phyloP scores from a whole-genome alignment of 1,139 yeast species.

The Zygosaccharomyces sapae region DNA sequence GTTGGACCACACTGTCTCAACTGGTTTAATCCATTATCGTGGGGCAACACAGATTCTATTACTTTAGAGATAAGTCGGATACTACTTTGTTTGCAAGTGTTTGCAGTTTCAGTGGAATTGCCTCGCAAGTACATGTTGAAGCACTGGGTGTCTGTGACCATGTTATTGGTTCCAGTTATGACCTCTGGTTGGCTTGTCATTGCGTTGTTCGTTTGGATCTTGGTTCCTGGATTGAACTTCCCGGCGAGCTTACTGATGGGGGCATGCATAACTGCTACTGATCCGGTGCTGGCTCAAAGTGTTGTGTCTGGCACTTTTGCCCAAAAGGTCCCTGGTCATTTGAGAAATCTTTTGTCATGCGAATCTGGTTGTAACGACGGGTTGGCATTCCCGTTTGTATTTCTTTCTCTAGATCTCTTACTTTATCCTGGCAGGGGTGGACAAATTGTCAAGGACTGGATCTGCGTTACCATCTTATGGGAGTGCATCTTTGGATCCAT shows the following conservation, averaged over 20 bases:
- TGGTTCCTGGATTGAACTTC: slow-evolving; percentile 77
- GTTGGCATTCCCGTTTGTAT: slow-evolving; percentile 95
- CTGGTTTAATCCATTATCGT: slow-evolving; percentile 82
- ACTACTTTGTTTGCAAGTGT: slow-evolving; percentile 86
- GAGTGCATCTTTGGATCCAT: slow-evolving; percentile 85
- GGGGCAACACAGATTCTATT: slow-evolving; percentile 88
- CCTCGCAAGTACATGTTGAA: slow-evolving; percentile 89
- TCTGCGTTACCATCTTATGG: slow-evolving; percentile 72
- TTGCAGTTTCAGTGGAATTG: slow-evolving; percentile 95
- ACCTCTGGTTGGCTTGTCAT: slow-evolving; percentile 88
- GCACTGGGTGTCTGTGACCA: slow-evolving; percentile 84
- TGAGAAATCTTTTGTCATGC: slow-evolving; percentile 82
- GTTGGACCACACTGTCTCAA: slow-evolving; percentile 89
- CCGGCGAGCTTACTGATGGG: slow-evolving; percentile 76
- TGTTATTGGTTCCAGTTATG: slow-evolving; percentile 87
- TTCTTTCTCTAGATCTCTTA: slow-evolving; percentile 64
- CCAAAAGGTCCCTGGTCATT: slow-evolving; percentile 93
- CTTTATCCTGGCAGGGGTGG: slow-evolving; percentile 57
- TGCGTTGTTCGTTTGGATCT: slow-evolving; percentile 77
- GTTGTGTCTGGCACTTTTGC: slow-evolving; percentile 99
- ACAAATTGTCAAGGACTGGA: slow-evolving; percentile 79
- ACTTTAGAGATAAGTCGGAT: slow-evolving; percentile 87
- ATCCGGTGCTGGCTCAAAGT: slow-evolving; percentile 95
- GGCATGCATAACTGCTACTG: slow-evolving; percentile 96
- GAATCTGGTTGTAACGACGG: slow-evolving; percentile 98